Conservation (phyloP, 2,329 filamentous ascomycete species). For the Fusarium nanum region DNA sequence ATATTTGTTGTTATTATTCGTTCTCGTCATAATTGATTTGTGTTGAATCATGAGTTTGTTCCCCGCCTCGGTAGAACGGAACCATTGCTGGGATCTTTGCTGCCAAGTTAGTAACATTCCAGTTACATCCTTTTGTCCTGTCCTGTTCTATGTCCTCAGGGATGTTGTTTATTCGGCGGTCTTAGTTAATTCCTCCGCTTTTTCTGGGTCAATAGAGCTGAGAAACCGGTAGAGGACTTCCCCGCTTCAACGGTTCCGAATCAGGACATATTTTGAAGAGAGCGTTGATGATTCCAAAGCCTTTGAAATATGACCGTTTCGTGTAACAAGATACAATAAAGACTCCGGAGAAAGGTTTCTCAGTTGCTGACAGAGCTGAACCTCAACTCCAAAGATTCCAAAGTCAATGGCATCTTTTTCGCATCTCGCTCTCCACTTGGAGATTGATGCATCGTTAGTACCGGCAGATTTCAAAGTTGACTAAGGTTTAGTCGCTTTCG, state of each 20-base stretch:
- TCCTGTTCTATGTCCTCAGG: background rate
- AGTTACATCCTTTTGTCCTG: background rate
- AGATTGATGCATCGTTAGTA: background rate
- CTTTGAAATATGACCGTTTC: background rate
- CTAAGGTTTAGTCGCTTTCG: constrained; percentile 6
- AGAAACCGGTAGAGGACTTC: constrained; percentile 5
- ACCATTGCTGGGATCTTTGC: background rate
- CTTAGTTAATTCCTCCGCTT: constrained; percentile 30
- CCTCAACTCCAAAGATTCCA: background rate
- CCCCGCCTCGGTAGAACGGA: constrained; percentile 20
- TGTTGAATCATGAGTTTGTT: background rate
- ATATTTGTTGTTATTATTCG: background rate
- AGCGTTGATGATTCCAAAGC: constrained; percentile 2
- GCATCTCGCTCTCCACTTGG: constrained; percentile 9
- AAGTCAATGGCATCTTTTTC: background rate
- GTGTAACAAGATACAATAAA: background rate
- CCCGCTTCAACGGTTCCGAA: constrained; percentile 18
- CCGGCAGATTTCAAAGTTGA: constrained; percentile 20
- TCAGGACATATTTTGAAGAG: background rate
- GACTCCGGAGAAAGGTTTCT: background rate
- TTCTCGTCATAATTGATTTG: background rate
- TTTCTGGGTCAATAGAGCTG: background rate
- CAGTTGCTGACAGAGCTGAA: background rate
- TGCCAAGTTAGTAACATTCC: background rate
- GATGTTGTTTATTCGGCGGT: constrained; percentile 7